A percentile compares a stretch with the other conserved stretches of the same genome.
These are phyloP conservation scores for Strigomonas culicis DNA, from an alignment of 208 protist genomes.

Conservation along the genomic window DNA sequence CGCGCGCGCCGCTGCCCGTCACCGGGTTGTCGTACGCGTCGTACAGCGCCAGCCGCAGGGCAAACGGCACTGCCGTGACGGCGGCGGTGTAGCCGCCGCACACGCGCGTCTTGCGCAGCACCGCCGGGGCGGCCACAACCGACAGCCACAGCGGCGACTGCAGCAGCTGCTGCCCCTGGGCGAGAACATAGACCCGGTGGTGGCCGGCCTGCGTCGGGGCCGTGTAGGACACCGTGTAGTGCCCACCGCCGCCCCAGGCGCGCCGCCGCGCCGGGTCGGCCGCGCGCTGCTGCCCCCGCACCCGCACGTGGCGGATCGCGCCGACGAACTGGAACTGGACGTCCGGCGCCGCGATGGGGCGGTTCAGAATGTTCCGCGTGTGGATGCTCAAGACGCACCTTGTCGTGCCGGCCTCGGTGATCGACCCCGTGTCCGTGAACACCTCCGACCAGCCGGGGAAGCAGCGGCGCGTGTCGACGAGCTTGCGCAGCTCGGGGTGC, in stretches of 20 bases:
- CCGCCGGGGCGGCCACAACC: constrained; percentile 32
- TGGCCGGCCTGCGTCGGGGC: constrained; percentile 37
- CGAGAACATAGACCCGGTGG: constrained; percentile 46
- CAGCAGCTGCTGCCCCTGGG: constrained; percentile 59
- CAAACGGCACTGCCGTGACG: constrained; percentile 46
- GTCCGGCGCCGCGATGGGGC: constrained; percentile 19
- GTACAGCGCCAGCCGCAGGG: constrained; percentile 31
- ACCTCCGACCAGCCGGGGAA: constrained; percentile 61
- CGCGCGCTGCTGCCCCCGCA: constrained; percentile 7
- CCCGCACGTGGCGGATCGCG: constrained; percentile 15
- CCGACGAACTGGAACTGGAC: constrained; percentile 44
- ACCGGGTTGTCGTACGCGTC: constrained; percentile 52
- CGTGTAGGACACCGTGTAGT: constrained; percentile 37
- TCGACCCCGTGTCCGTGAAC: constrained; percentile 14
- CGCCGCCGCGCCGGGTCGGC: not conserved
- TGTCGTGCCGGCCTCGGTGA: constrained; percentile 15
- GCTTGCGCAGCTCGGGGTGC: constrained; percentile 26
- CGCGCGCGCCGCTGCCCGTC: not conserved
- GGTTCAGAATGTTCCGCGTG: constrained; percentile 34
- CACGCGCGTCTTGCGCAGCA: constrained; percentile 30
- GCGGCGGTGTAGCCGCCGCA: constrained; percentile 49
- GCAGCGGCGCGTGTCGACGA: constrained; percentile 37
- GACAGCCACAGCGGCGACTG: constrained; percentile 54
- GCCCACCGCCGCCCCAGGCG: constrained; percentile 19
- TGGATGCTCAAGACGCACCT: constrained; percentile 20